A percentile compares a stretch with the other conserved stretches of the same genome.
Conservation (phyloP, 192 early-diverging fungal species). For the Backusella tarrabulga region DNA sequence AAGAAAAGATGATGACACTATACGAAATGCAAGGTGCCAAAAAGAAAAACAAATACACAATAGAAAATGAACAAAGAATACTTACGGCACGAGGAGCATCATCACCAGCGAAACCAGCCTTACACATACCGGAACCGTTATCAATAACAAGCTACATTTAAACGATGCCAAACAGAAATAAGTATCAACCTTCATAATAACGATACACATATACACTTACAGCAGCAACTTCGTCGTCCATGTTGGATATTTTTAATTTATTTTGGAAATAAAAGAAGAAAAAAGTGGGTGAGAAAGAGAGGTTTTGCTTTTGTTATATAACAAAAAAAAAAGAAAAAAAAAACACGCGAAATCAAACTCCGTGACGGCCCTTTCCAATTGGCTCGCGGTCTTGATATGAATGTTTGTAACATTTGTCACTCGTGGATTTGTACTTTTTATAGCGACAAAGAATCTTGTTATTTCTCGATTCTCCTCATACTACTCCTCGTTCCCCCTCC, state of each 20-base stretch:
- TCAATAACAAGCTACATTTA: slow-evolving; percentile 76
- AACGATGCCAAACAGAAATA: background rate
- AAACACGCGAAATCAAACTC: background rate
- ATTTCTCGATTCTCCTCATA: background rate
- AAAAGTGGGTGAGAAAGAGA: background rate
- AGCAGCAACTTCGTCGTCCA: slow-evolving; percentile 84
- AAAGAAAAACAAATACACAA: background rate
- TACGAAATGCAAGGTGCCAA: background rate
- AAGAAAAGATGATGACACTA: background rate
- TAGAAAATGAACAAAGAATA: background rate
- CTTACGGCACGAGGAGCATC: slow-evolving; percentile 84
- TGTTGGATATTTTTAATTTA: slow-evolving; percentile 18
- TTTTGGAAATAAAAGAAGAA: background rate
- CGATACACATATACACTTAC: slow-evolving; percentile 44
- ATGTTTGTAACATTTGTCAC: background rate
- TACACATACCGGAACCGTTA: slow-evolving; percentile 94
- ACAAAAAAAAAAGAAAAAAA: background rate
- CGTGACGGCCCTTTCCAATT: background rate
- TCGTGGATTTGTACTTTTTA: background rate
- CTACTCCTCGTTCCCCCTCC: background rate
- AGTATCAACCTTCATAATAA: background rate
- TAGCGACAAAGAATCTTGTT: background rate
- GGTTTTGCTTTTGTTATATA: background rate
- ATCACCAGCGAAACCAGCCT: slow-evolving; percentile 91
- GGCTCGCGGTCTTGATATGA: slow-evolving; percentile 3